phyloP scores from a whole-genome alignment of 192 early-diverging fungal species.

The Coemansia sp. region DNA sequence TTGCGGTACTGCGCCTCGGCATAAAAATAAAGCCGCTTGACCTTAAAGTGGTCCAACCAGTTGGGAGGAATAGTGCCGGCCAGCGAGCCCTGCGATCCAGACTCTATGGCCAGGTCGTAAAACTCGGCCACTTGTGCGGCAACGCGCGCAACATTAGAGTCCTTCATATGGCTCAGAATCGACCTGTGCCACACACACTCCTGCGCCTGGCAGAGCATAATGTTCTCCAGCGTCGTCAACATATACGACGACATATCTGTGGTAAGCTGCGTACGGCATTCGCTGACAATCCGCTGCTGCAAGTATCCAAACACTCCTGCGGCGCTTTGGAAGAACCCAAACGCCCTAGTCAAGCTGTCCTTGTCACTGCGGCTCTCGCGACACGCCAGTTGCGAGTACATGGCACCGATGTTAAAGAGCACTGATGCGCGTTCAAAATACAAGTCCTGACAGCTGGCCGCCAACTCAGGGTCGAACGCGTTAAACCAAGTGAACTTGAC shows the following conservation, averaged over 20 bases:
- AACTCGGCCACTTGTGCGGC: slow-evolving; percentile 73
- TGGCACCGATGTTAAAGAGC: slow-evolving; percentile 84
- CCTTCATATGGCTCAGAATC: slow-evolving; percentile 77
- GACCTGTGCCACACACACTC: slow-evolving; percentile 92
- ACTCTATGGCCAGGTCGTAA: slow-evolving; percentile 71
- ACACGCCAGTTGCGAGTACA: slow-evolving; percentile 80
- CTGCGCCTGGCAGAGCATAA: slow-evolving; percentile 95
- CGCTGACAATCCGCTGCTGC: slow-evolving; percentile 61
- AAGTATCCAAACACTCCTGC: slow-evolving; percentile 77
- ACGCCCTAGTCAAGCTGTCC: slow-evolving; percentile 80
- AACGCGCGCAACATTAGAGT: slow-evolving; percentile 75
- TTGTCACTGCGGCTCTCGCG: slow-evolving; percentile 68
- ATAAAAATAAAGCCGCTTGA: slow-evolving; percentile 73
- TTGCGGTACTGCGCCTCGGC: slow-evolving; percentile 82
- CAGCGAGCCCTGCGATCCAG: slow-evolving; percentile 62
- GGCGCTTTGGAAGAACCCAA: slow-evolving; percentile 79
- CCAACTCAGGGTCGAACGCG: slow-evolving; percentile 58
- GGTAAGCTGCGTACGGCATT: slow-evolving; percentile 67
- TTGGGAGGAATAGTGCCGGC: slow-evolving; percentile 58
- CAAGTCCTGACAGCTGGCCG: slow-evolving; percentile 69
- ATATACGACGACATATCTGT: slow-evolving; percentile 71
- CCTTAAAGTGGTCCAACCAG: slow-evolving; percentile 75
- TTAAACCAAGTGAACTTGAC: slow-evolving; percentile 38
- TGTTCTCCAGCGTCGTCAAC: slow-evolving; percentile 66
- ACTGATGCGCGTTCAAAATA: slow-evolving; percentile 85